Base-by-base conservation (phyloP, 2,329 filamentous ascomycete genomes). In the Colletotrichum sp. region DNA sequence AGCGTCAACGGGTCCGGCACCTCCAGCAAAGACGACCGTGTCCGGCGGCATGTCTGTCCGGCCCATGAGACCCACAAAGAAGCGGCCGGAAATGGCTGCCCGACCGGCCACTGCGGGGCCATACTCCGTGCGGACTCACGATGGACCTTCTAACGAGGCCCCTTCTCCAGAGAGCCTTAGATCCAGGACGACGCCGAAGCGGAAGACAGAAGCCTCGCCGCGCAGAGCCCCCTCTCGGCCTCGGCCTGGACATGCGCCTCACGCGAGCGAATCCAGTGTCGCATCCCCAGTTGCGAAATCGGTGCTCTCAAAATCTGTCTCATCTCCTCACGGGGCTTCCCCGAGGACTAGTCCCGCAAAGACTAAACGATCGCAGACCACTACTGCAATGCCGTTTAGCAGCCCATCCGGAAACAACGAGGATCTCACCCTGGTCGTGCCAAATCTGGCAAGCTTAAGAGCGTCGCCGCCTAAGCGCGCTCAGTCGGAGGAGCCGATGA, bases 41-140 rank as follows among this genome's bases (percentile, higher is more conserved):
- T 85, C 90, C 34, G 89, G 90, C 18, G 91, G 92, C 43, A 88
- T 93, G 83, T 93, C 92, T 12, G 90, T 90, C 61, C 92, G 92
- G 32, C 92, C 92, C 2, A 91, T 93, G 88, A 87, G 92, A 72
- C 92, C 92, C 64, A 86, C 88, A 57, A 90, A 88, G 81, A 89
- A 88, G 78, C 86, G 90, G 57, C 91, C 91, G 5, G 92, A 93
- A 71, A 85, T 91, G 79, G 88, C 88, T 58, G 85, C 89, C 32
- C 87, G 92, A 73, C 92, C 92, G 38, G 92, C 92, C 15, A 93
- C 92, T 15, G 92, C 92, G 13, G 92, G 92, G 0, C 92, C 92
- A 0, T 93, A 93, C 81, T 93, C 92, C 24, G 88, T 92, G 12
- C 86, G 92, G 78, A 87, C 87, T n/a, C 89, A 90, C 67, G 87